phyloP scores from a whole-genome alignment of 495 filamentous ascomycete species.

The Diplogelasinospora grovesii region DNA sequence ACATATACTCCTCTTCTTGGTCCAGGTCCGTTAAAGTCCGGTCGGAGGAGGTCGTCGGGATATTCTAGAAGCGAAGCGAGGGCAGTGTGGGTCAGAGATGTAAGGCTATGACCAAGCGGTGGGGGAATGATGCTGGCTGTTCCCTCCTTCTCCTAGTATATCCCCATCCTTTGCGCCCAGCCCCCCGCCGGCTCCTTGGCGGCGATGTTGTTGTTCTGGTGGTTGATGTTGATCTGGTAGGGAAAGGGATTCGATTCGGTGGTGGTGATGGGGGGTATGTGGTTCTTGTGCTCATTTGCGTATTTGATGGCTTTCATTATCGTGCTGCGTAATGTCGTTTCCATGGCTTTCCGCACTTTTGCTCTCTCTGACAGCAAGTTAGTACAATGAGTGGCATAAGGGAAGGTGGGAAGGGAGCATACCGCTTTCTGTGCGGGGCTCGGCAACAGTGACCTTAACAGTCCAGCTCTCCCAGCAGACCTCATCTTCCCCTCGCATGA shows the following conservation, averaged over 20 bases:
- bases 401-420: conserved; percentile 20
- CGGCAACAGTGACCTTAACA: conserved; percentile 83
- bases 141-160: conserved; percentile 54
- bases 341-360: conserved; percentile 83
- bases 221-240: conserved; percentile 75
- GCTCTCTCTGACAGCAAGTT: conserved; percentile 71
- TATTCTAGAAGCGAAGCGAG: too few species aligned
- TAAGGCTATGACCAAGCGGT: too few species aligned
- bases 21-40: too few species aligned
- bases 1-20: too few species aligned
- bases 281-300: conserved; percentile 84
- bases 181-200: conserved; percentile 26
- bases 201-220: too few species aligned
- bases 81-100: too few species aligned
- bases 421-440: conserved; percentile 84
- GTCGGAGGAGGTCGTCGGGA: too few species aligned
- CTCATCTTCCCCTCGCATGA: conserved; percentile 74
- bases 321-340: conserved; percentile 74
- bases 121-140: too few species aligned
- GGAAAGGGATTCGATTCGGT: conserved; percentile 92
- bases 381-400: too few species aligned
- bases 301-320: conserved; percentile 80
- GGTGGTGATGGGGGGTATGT: conserved; percentile 95
- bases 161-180: conserved; percentile 74
- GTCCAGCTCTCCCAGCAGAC: conserved; percentile 97